These are phyloP conservation scores for Fragilariopsis cylindrus DNA, from an alignment of 108 stramenopile genomes.

Conservation along the genomic window DNA sequence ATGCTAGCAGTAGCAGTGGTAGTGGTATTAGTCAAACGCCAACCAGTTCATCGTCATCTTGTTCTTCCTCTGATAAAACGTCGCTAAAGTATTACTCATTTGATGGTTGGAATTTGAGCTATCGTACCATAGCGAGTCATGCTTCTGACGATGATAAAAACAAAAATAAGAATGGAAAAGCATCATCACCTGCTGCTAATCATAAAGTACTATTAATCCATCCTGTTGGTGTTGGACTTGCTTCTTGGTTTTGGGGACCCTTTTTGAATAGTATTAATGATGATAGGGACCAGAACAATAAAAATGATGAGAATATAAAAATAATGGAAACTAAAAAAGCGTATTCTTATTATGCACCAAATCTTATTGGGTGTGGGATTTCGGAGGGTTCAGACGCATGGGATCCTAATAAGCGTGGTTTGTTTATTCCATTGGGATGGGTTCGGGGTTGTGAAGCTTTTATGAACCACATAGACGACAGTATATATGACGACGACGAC, in stretches of 20 bases:
- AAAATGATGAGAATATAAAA: slow-evolving; percentile 28
- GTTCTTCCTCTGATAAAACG: background rate
- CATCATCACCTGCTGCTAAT: background rate
- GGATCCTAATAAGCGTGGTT: slow-evolving; percentile 43
- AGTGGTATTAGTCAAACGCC: background rate
- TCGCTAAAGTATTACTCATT: slow-evolving; percentile 27
- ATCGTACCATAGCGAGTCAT: slow-evolving; percentile 40
- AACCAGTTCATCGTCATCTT: background rate
- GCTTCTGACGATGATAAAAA: slow-evolving; percentile 13
- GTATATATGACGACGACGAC: background rate
- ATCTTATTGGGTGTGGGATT: slow-evolving; percentile 77
- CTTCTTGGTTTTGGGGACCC: slow-evolving; percentile 66
- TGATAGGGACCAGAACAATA: slow-evolving; percentile 34
- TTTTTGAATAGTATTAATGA: background rate
- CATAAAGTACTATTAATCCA: slow-evolving; percentile 51
- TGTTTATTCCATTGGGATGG: slow-evolving; percentile 66
- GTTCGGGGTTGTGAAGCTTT: slow-evolving; percentile 56
- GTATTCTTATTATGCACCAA: slow-evolving; percentile 39
- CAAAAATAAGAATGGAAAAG: slow-evolving; percentile 19
- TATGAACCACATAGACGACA: slow-evolving; percentile 20
- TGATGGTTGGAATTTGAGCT: slow-evolving; percentile 58
- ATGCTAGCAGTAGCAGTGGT: background rate
- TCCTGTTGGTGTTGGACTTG: slow-evolving; percentile 71
- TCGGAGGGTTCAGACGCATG: slow-evolving; percentile 52
- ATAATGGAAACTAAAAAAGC: no score